Percentiles rank a stretch among this genome's conserved stretches.
phyloP scores from a whole-genome alignment of 108 stramenopile genomes.

The Thalassiosira profunda region DNA sequence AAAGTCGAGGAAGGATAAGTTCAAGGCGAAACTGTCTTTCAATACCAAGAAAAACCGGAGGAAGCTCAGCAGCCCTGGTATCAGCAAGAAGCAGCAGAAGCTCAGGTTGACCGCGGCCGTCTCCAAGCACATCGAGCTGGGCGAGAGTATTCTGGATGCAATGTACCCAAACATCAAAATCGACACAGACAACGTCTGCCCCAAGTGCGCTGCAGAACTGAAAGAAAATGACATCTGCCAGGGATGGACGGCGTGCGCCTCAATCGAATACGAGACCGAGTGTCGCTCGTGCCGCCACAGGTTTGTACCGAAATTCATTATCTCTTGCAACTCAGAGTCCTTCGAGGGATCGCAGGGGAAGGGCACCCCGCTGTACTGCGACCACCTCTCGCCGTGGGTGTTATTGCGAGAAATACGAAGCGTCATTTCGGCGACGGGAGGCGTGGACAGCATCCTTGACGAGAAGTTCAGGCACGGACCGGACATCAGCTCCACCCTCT shows the following conservation, averaged over 20 bases:
- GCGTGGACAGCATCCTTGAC: slow-evolving; percentile 66
- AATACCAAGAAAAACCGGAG: slow-evolving; percentile 29
- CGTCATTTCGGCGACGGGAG: slow-evolving; percentile 31
- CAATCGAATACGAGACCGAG: slow-evolving; percentile 69
- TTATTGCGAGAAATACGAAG: slow-evolving; percentile 75
- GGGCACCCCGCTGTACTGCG: slow-evolving; percentile 82
- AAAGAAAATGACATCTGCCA: slow-evolving; percentile 59
- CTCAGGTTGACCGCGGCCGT: slow-evolving; percentile 44
- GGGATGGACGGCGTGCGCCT: slow-evolving; percentile 78
- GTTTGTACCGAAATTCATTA: slow-evolving; percentile 84
- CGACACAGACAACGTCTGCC: slow-evolving; percentile 79
- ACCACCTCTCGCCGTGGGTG: slow-evolving; percentile 91
- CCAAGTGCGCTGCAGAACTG: slow-evolving; percentile 70
- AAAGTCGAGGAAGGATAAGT: no score
- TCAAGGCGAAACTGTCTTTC: no score
- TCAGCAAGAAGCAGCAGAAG: slow-evolving; percentile 36
- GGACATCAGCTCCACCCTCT: slow-evolving; percentile 77
- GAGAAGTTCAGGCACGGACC: slow-evolving; percentile 71
- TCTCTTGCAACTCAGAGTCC: slow-evolving; percentile 57
- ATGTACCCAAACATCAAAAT: slow-evolving; percentile 80
- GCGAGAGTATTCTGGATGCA: slow-evolving; percentile 78
- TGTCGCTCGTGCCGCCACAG: slow-evolving; percentile 80
- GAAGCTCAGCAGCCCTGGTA: slow-evolving; percentile 23
- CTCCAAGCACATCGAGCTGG: slow-evolving; percentile 67
- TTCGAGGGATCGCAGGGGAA: slow-evolving; percentile 84